Evolutionary conservation across 345 rosid genomes (phyloP).

Genomic region (Populus tremula): DNA sequence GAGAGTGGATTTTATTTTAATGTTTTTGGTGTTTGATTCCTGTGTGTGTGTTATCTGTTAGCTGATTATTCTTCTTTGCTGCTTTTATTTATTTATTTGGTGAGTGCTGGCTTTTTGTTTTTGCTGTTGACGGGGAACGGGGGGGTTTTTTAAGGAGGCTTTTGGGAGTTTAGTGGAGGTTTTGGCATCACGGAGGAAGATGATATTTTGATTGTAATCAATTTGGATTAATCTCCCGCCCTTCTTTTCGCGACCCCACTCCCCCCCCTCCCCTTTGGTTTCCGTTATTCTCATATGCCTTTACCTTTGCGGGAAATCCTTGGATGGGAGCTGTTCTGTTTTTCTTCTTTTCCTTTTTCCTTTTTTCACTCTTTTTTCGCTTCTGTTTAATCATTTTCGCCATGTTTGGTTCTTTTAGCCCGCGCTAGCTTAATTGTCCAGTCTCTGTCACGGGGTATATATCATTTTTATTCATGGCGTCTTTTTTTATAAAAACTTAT

Average conservation of each 20-base stretch:
- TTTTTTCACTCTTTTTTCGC: too few relatives aligned
- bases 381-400: too few relatives aligned
- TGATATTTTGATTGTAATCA: slow-evolving; percentile 15
- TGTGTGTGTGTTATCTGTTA: not conserved
- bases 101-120: not conserved
- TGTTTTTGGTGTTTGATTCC: not conserved
- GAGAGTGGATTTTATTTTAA: too few relatives aligned
- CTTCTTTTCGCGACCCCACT: not conserved
- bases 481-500: too few relatives aligned
- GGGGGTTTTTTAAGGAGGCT: not conserved
- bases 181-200: not conserved
- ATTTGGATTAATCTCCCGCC: slow-evolving; percentile 56
- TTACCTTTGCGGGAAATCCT: too few relatives aligned
- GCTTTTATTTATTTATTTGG: not conserved
- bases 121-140: not conserved
- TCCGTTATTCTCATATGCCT: not conserved
- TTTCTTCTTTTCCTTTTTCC: too few relatives aligned
- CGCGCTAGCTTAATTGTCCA: too few relatives aligned
- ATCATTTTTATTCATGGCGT: too few relatives aligned
- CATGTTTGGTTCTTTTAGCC: too few relatives aligned
- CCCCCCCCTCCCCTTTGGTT: not conserved
- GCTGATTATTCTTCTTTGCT: not conserved
- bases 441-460: too few relatives aligned
- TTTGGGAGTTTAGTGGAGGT: not conserved
- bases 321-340: too few relatives aligned